Base-by-base conservation (phyloP, 2,329 filamentous ascomycete genomes). In the Xylariaceae sp. region DNA sequence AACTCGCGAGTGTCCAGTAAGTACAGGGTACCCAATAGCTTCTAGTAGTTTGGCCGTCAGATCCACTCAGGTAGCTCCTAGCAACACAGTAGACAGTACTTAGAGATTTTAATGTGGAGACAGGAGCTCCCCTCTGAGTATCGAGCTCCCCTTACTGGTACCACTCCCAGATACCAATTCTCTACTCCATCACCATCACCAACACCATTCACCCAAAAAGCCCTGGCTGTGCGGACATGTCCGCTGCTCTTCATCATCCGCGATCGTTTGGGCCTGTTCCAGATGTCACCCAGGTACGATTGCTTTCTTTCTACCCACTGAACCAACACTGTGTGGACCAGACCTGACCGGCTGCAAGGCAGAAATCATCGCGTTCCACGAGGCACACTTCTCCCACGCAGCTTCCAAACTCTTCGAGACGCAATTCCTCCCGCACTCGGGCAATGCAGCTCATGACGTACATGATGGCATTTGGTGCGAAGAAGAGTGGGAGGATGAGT, bases 291-390 rank as follows among this genome's bases (percentile, higher is more conserved):
- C 51, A 57, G 45, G 65, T 64, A 47, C 9, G 53, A 5, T 24
- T 15, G 10, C 3, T 14, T 31, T 13, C 13, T 3, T 19, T 17
- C n/a, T 3, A 13, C 18, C 10, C 23, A 35, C 32, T 43, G 49
- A 36, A 44, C 40, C 21, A 23, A 23, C 8, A 13, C n/a, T 19
- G 14, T 31, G 41, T 19, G 8, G 17, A 30, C 37, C 41, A 42
- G 48, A 36, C 38, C 50, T 55, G 37, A 55, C 45, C 39, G 29
- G 19, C 39, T 37, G 35, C 15, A 40, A 83, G 79, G 63, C 72
- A 54, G 78, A 83, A 27, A 59, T 83, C 19, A 52, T 60, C 33
- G 59, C 60, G 18, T 83, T 83, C 47, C 70, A 77, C 42, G 57
- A 68, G 26, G 56, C 64, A 13, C 80, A 85, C 47, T 84, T 85